phyloP scores from a whole-genome alignment of 1,139 yeast genomes.

The Geotrichum siamense region DNA sequence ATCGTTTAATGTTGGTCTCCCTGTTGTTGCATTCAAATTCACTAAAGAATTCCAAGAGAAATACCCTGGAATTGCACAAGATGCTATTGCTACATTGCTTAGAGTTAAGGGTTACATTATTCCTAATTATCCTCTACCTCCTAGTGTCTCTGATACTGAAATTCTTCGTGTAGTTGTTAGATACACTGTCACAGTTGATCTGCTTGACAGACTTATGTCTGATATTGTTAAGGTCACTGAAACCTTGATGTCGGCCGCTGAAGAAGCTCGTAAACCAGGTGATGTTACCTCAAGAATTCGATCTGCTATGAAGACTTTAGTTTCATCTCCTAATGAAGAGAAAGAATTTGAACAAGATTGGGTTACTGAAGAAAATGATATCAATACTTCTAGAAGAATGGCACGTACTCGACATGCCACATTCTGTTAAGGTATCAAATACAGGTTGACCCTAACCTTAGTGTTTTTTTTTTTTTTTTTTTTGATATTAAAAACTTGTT shows the following conservation, averaged over 20 bases:
- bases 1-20: constrained; percentile 65
- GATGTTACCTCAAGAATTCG: background rate
- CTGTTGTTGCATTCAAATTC: constrained; percentile 81
- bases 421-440: constrained; percentile 6
- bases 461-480: background rate
- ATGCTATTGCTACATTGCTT: constrained; percentile 61
- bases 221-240: constrained; percentile 56
- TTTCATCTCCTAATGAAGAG: constrained; percentile 13
- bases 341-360: constrained; percentile 15
- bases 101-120: constrained; percentile 81
- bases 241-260: constrained; percentile 44
- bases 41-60: constrained; percentile 48
- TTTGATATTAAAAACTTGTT: background rate
- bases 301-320: constrained; percentile 12
- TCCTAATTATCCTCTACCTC: constrained; percentile 85
- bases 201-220: constrained; percentile 63
- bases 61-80: constrained; percentile 83
- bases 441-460: too few relatives aligned
- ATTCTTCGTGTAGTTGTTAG: constrained; percentile 82
- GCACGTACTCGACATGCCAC: constrained; percentile 7
- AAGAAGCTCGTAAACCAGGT: constrained; percentile 11
- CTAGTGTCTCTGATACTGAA: constrained; percentile 46
- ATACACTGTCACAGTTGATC: constrained; percentile 59
- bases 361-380: background rate
- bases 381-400: constrained; percentile 4